phyloP scores from a whole-genome alignment of 1,284 basidiomycete genomes.

The Dichomitus squalens region DNA sequence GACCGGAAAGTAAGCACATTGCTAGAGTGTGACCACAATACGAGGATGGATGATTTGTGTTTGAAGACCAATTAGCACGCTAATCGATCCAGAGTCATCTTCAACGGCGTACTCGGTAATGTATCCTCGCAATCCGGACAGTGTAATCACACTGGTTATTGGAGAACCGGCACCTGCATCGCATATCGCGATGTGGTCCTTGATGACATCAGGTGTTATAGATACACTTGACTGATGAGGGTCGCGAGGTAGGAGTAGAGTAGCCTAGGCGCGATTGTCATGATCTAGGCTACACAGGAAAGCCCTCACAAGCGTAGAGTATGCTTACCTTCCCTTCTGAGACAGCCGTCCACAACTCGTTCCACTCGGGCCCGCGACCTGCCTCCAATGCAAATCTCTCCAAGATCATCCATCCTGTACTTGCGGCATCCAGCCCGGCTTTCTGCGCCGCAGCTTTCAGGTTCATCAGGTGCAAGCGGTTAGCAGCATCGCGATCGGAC shows the following conservation, averaged over 20 bases:
- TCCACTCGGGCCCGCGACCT: constrained; percentile 69
- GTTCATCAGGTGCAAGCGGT: constrained; percentile 76
- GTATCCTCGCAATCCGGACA: constrained; percentile 80
- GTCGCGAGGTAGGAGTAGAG: constrained; percentile 76
- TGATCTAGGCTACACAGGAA: background rate
- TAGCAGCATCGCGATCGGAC: constrained; percentile 56
- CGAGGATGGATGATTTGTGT: background rate
- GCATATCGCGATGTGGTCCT: constrained; percentile 75
- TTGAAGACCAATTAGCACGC: constrained; percentile 1
- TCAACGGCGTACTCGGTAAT: constrained; percentile 52
- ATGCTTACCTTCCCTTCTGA: constrained; percentile 66
- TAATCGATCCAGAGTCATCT: constrained; percentile 17
- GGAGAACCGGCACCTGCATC: constrained; percentile 49
- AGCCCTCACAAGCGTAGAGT: background rate
- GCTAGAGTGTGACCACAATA: constrained; percentile 37
- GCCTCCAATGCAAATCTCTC: constrained; percentile 75
- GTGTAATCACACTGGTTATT: constrained; percentile 60
- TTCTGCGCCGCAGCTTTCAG: constrained; percentile 80
- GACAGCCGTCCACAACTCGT: constrained; percentile 70
- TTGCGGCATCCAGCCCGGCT: constrained; percentile 70
- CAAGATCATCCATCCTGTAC: constrained; percentile 82
- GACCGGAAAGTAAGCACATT: constrained; percentile 65
- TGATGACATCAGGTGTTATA: constrained; percentile 75
- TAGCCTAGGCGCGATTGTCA: constrained; percentile 53
- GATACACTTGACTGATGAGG: constrained; percentile 46